Evolutionary conservation across 768 basidiomycete genomes (phyloP), one percentile per base, ranked within the genome.

Genomic region (Coprinopsis marcescibilis): DNA sequence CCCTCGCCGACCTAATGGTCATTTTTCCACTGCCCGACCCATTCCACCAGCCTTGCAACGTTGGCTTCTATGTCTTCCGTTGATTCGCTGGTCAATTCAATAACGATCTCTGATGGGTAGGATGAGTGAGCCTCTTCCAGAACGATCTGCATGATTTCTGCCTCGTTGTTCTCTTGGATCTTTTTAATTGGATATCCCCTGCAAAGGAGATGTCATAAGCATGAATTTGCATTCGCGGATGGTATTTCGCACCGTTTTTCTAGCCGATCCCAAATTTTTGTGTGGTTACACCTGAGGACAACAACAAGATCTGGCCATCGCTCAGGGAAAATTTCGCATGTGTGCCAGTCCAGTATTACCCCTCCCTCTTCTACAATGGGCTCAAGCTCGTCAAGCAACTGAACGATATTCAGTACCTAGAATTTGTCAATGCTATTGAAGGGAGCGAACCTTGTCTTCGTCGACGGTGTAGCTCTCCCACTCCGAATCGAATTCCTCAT

Each of bases 131-230:
- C 94, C 63, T 99, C 96, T 25, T 89, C 85, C 10, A 87, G 68
- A 29, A 96, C 83, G 42, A 93, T 81, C 58, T 89, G 75, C 93
- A 98, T 96, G 59, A 99, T 98, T 69, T 99, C 96, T 11, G 94
- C 93, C 58, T 94, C 87, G 64, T 97, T 94, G 64, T 99, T 99
- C 66, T 99, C 96, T 61, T 94, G 88, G 3, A 99, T 90, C 67
- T 99, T 99, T 62, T 89, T 89, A 40, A 93, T 64, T 1, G 87
- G 69, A 60, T 98, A 98, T 7, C 78, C 77, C 51, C 94, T 97
- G 63, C 23, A 47, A 7, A 34, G 45, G 38, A n/a, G 45, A 43
- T 38, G 45, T 42, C 17, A 50, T 13, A 45, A 43, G 45, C 19
- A 37, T 42, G 17, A 15, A 26, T 47, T n/a, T 25, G 37, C 33